Base-by-base conservation (phyloP, 129 eudicot genomes). In the Deinandra increscens region DNA sequence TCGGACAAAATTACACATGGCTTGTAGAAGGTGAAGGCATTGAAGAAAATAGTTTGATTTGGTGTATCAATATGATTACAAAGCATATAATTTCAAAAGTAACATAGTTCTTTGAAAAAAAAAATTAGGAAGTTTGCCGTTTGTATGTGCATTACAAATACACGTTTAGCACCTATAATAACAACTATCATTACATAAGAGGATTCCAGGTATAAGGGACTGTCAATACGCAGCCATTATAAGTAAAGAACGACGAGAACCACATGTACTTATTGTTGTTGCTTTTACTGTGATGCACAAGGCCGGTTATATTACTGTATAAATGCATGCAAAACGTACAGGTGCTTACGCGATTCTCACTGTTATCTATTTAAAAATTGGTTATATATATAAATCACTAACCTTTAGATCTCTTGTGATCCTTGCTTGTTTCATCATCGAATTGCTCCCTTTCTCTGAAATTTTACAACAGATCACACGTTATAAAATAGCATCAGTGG, bases 371-470 rank as follows among this genome's bases (percentile, higher is more conserved):
- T 26, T 26, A 26, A 26, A 26, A 26, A 1, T 26, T 26, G 31
- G 3, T 26, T 26, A 13, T 4, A 43, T 43, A 13, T 12, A 14
- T 45, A 20, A 8, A 22, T 74, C 51, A 51, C 78, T 8, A 65
- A 88, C 98, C 98, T 83, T 81, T 79, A 71, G 87, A 66, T 34
- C 75, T 80, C 43, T 78, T 79, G 64, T 69, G 12, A 20, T 69
- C 83, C 11, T n/a, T 51, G 50, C 70, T 71, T 14, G 73, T 22
- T 69, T 80, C 84, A 29, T 83, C 89, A 64, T 80, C 96, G 69
- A 67, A 71, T 48, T 63, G 86, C 53, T 91, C 82, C 78, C 91
- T 80, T 75, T 64, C 83, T 84, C 95, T 91, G 80, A 14, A 56
- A 66, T 17, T 61, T 19, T 34, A 60, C 22, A 60, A 41, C 56